phyloP scores from a whole-genome alignment of 2,329 filamentous ascomycete species.

The Penicillium sp. region DNA sequence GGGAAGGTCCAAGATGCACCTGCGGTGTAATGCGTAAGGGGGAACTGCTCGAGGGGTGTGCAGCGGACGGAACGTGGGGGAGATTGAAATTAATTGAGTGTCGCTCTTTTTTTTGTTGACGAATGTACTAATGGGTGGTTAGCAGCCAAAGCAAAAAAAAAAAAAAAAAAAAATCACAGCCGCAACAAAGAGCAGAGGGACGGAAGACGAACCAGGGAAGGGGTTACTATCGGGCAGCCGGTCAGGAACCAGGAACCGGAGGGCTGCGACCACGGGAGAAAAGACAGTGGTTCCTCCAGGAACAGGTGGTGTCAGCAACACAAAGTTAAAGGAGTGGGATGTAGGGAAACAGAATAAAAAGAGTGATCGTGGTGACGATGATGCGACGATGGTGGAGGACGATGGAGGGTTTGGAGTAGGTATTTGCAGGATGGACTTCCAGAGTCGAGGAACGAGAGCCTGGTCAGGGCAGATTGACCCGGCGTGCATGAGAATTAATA shows the following conservation, averaged over 20 bases:
- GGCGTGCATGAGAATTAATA: background rate
- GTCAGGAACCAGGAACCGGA: conserved; percentile 14
- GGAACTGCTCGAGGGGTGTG: conserved; percentile 6
- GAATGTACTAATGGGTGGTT: background rate
- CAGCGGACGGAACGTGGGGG: background rate
- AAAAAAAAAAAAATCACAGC: background rate
- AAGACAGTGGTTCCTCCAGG: conserved; percentile 2
- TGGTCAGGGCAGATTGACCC: background rate
- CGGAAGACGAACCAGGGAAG: conserved; percentile 12
- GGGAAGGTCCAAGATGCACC: conserved; percentile 8
- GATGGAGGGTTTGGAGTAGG: background rate
- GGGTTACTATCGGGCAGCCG: background rate
- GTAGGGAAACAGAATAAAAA: background rate
- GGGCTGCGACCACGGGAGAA: background rate
- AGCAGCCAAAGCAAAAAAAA: background rate
- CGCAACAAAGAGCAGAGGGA: background rate
- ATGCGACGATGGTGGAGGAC: conserved; percentile 1
- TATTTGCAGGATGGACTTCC: background rate
- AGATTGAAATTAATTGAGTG: conserved; percentile 13
- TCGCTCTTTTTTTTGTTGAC: background rate
- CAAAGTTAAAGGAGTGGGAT: conserved; percentile 1
- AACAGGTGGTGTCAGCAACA: conserved; percentile 1
- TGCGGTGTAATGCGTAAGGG: conserved; percentile 17
- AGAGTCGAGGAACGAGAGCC: background rate
- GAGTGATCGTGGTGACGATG: conserved; percentile 2